Conservation (phyloP, 768 basidiomycete genomes). For the Tylopilus vinaceipallidus region DNA sequence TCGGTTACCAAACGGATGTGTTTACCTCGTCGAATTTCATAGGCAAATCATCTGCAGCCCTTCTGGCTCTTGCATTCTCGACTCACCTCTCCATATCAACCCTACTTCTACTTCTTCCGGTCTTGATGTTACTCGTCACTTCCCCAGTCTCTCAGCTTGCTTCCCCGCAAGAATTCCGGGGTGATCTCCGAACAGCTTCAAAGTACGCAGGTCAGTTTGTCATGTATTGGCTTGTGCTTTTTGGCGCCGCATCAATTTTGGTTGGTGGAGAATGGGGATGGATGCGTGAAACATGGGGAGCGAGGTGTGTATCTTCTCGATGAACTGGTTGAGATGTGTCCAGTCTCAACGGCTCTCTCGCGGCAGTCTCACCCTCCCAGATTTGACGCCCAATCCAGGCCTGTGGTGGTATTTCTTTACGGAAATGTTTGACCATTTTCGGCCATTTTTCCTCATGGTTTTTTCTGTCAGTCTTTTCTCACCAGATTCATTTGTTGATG, state of each 20-base stretch:
- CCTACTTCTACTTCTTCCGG: slow-evolving; percentile 60
- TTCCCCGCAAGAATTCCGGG: slow-evolving; percentile 44
- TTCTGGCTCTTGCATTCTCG: slow-evolving; percentile 69
- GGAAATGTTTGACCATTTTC: slow-evolving; percentile 98
- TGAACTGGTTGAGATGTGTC: not conserved
- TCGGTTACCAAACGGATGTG: not conserved
- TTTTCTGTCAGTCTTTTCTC: slow-evolving; percentile 64
- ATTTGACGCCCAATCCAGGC: slow-evolving; percentile 91
- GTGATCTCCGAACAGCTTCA: slow-evolving; percentile 3
- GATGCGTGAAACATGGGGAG: slow-evolving; percentile 81
- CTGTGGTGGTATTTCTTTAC: slow-evolving; percentile 99
- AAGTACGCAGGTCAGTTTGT: slow-evolving; percentile 47
- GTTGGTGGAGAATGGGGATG: slow-evolving; percentile 64
- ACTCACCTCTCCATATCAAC: slow-evolving; percentile 74
- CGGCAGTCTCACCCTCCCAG: slow-evolving; percentile 73
- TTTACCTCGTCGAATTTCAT: not conserved
- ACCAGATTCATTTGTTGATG: not conserved
- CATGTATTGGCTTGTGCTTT: slow-evolving; percentile 47
- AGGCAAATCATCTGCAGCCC: slow-evolving; percentile 60
- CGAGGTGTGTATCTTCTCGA: slow-evolving; percentile 49
- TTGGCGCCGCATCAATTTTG: slow-evolving; percentile 46
- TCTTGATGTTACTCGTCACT: slow-evolving; percentile 61
- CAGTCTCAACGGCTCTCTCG: not conserved
- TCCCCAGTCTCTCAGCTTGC: slow-evolving; percentile 67
- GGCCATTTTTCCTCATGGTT: slow-evolving; percentile 91